Base-by-base conservation (phyloP, 257 asterid genomes). In the Verbena officinalis region DNA sequence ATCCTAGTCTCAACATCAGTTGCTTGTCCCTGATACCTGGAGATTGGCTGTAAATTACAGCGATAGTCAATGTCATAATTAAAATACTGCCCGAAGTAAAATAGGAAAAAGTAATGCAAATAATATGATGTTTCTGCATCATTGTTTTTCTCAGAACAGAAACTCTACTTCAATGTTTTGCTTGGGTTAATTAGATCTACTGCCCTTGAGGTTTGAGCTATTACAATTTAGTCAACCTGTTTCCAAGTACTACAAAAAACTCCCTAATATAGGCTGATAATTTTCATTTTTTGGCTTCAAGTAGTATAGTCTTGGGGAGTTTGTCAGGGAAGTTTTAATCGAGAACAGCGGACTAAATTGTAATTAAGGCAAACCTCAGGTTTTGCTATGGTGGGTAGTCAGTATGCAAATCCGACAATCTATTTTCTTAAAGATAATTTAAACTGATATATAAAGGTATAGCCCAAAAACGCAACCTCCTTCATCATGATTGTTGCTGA, bases 11-110 rank as follows among this genome's bases (percentile, higher is more conserved):
- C 95, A 10, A 94, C 90, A 82, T 94, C 97, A 51, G 95, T 80
- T 76, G 96, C 99, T 79, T 90, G 99, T 73, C 99, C 99, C 70
- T 86, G 96, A 74, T 88, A 94, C 74, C 87, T 79, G 66, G 83
- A 86, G 40, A 88, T 84, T 63, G 99, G 99, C 99, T 94, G 89
- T 76, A 65, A 77, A 58, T 60, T 52, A 73, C 51, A 71, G 60
- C 44, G 16, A 50, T 17, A 58, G 50, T 19, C 44, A 21, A 43
- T 73, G 49, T 64, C 22, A 50, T 33, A 43, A 42, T 30, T 4
- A 50, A 40, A 59, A 51, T 33, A 74, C 57, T 34, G 20, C 56
- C 63, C 13, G 55, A 33, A 42, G 23, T 4, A 39, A 48, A 66
- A 38, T 11, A 24, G 39, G 59, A 57, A 13, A 38, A 17, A 17